phyloP scores from a whole-genome alignment of 2,329 filamentous ascomycete species.

The Exophiala viscosa region DNA sequence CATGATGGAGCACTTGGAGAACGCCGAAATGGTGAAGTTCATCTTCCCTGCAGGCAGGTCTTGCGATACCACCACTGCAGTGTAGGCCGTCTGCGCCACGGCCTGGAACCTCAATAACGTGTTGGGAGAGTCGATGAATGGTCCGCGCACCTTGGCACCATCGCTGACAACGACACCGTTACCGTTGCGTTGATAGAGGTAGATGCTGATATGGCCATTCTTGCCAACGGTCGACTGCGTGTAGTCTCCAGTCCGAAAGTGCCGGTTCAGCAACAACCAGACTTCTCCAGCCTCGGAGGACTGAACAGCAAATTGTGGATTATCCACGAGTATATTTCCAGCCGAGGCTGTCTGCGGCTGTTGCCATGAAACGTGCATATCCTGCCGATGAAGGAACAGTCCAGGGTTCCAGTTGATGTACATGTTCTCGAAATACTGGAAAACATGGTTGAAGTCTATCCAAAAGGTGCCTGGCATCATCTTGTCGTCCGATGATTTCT shows the following conservation, averaged over 20 bases:
- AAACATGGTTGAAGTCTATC: slow-evolving; percentile 83
- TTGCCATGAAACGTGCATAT: slow-evolving; percentile 87
- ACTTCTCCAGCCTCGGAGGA: slow-evolving; percentile 57
- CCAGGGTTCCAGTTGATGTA: slow-evolving; percentile 97
- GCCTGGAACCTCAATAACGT: slow-evolving; percentile 74
- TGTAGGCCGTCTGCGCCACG: slow-evolving; percentile 50
- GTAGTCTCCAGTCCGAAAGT: slow-evolving; percentile 70
- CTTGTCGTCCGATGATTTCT: slow-evolving; percentile 13
- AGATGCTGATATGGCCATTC: slow-evolving; percentile 82
- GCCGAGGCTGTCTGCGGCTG: slow-evolving; percentile 39
- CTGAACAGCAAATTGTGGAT: slow-evolving; percentile 58
- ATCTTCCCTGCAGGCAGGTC: slow-evolving; percentile 69
- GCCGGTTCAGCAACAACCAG: slow-evolving; percentile 82
- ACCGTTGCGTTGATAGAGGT: slow-evolving; percentile 70
- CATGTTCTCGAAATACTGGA: slow-evolving; percentile 90
- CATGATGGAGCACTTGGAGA: slow-evolving; percentile 62
- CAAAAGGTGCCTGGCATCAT: slow-evolving; percentile 74
- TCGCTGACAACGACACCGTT: slow-evolving; percentile 71
- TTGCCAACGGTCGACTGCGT: slow-evolving; percentile 48
- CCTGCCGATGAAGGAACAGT: slow-evolving; percentile 75
- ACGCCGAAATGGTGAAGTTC: slow-evolving; percentile 81
- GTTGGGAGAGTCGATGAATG: slow-evolving; percentile 93
- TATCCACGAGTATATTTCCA: slow-evolving; percentile 49
- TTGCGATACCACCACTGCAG: slow-evolving; percentile 72
- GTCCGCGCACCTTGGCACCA: slow-evolving; percentile 66